phyloP scores from a whole-genome alignment of 805 yeast genomes.

The Metschnikowia proteae region DNA sequence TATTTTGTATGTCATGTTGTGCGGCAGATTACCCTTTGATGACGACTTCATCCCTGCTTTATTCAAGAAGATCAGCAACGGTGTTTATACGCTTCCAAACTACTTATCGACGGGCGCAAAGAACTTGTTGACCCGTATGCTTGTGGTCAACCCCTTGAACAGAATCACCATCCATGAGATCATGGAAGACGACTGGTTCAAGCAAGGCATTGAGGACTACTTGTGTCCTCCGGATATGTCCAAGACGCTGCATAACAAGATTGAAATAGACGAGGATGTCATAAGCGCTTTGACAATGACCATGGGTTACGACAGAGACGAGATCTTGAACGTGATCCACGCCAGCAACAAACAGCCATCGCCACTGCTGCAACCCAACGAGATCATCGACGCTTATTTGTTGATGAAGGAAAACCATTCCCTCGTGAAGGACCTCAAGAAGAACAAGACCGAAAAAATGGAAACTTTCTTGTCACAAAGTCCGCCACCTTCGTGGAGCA shows the following conservation, averaged over 20 bases:
- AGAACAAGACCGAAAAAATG: slow-evolving; percentile 45
- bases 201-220: slow-evolving; percentile 73
- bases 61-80: slow-evolving; percentile 87
- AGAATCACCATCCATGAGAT: slow-evolving; percentile 91
- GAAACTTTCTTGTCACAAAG: slow-evolving; percentile 59
- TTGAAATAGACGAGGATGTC: slow-evolving; percentile 68
- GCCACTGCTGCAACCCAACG: slow-evolving; percentile 47
- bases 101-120: slow-evolving; percentile 84
- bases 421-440: slow-evolving; percentile 63
- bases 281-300: slow-evolving; percentile 71
- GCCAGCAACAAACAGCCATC: slow-evolving; percentile 40
- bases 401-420: slow-evolving; percentile 75
- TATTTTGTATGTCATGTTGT: slow-evolving; percentile 88
- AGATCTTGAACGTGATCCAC: slow-evolving; percentile 67
- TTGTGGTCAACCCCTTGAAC: slow-evolving; percentile 90
- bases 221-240: slow-evolving; percentile 56
- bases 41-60: slow-evolving; percentile 94
- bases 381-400: slow-evolving; percentile 81
- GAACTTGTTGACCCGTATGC: slow-evolving; percentile 77
- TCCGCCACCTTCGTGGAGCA: slow-evolving; percentile 51
- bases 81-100: slow-evolving; percentile 87
- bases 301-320: slow-evolving; percentile 87
- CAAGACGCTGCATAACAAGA: slow-evolving; percentile 33
- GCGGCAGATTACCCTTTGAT: slow-evolving; percentile 93
- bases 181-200: slow-evolving; percentile 93